A percentile compares a stretch with the other conserved stretches of the same genome.
These are phyloP conservation scores for Aeminium ludgeri DNA, from an alignment of 495 filamentous ascomycete species.

Conservation along the genomic window DNA sequence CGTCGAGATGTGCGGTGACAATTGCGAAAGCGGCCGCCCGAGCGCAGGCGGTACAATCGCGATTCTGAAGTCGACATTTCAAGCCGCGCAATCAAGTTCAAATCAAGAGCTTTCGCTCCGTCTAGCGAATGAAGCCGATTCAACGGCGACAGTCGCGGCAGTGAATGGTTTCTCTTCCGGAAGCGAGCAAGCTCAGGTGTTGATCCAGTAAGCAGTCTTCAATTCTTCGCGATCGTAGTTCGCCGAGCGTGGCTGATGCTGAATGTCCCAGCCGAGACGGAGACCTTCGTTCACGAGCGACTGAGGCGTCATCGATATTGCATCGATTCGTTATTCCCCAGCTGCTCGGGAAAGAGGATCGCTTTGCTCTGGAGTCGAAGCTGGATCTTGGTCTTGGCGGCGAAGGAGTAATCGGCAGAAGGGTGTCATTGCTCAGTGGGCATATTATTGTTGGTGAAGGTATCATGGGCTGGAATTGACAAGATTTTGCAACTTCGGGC, in stretches of 20 bases:
- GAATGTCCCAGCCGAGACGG: background rate
- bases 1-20: background rate
- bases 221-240: background rate
- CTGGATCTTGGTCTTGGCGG: constrained; percentile 1
- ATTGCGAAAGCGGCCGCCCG: background rate
- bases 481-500: too few relatives aligned
- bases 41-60: constrained; percentile 1
- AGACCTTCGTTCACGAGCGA: background rate
- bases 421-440: constrained; percentile 1
- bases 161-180: background rate
- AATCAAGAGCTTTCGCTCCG: background rate
- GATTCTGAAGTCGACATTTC: background rate
- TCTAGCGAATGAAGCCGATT: background rate
- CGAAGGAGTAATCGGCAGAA: background rate
- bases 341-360: background rate
- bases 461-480: constrained; percentile 1
- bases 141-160: background rate
- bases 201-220: background rate
- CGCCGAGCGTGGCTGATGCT: background rate
- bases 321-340: background rate
- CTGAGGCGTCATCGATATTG: background rate
- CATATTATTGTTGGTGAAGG: background rate
- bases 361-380: background rate
- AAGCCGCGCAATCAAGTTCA: background rate
- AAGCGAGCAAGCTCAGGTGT: background rate